phyloP scores from a whole-genome alignment of 2,329 filamentous ascomycete species.

The Xenosphaeropsis pyriputrescens region DNA sequence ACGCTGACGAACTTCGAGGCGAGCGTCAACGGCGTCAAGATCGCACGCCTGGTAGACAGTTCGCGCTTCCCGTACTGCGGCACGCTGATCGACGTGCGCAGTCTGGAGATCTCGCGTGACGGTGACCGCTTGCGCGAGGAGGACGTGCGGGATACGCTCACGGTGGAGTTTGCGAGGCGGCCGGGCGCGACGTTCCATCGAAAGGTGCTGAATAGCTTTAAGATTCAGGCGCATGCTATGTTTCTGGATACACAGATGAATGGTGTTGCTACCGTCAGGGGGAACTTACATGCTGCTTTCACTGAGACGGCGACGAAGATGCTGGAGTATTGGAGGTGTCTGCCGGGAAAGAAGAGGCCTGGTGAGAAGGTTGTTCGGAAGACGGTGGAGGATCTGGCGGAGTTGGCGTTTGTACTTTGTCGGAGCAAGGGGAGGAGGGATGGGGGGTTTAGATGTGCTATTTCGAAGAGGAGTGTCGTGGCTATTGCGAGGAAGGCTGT shows the following conservation, averaged over 20 bases:
- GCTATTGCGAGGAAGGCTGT: no score
- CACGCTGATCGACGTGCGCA: constrained; percentile 56
- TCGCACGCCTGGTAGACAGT: constrained; percentile 30
- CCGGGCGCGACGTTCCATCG: constrained; percentile 69
- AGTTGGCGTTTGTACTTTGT: constrained; percentile 12
- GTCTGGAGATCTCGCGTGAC: constrained; percentile 45
- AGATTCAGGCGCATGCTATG: constrained; percentile 73
- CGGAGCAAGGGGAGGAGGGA: constrained; percentile 12
- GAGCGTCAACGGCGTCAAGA: constrained; percentile 32
- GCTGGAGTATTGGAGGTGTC: constrained; percentile 43
- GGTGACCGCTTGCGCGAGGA: constrained; percentile 46
- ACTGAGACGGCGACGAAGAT: constrained; percentile 64
- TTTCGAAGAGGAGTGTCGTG: constrained; percentile 13
- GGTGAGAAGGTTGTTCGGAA: constrained; percentile 37
- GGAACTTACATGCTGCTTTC: constrained; percentile 66
- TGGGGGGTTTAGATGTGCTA: constrained; percentile 7
- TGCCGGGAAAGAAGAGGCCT: constrained; percentile 43
- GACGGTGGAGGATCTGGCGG: constrained; percentile 9
- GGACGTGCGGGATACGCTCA: constrained; percentile 50
- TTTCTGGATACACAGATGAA: constrained; percentile 75
- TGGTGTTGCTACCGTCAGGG: constrained; percentile 47
- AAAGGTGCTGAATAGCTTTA: constrained; percentile 67
- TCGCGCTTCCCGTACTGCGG: constrained; percentile 80
- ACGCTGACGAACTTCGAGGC: constrained; percentile 74
- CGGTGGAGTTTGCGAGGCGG: constrained; percentile 57